A percentile compares a stretch with the other conserved stretches of the same genome.
Conservation (phyloP, 331 rosid species). For the Pyracantha coccinea region DNA sequence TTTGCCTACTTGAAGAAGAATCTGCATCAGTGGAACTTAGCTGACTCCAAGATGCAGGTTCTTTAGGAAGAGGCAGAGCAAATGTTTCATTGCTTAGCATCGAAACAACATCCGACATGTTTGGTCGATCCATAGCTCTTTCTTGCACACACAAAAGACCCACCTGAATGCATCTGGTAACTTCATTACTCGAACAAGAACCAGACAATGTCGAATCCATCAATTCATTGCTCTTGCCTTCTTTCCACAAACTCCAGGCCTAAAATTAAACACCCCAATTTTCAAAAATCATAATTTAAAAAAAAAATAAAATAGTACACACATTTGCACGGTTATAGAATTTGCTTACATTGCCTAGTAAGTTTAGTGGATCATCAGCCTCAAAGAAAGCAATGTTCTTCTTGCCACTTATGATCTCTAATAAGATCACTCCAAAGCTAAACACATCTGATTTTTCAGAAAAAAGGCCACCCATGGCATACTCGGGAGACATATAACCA, state of each 20-base stretch:
- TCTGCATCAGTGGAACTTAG: neutral
- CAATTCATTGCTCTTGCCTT: neutral
- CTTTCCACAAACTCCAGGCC: conserved; percentile 21
- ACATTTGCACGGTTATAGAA: neutral
- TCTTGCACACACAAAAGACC: conserved; percentile 18
- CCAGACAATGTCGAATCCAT: neutral
- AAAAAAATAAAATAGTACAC: neutral
- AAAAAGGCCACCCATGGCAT: conserved; percentile 10
- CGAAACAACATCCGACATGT: conserved; percentile 1
- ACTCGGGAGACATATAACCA: conserved; percentile 11
- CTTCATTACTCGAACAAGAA: conserved; percentile 6
- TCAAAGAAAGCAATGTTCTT: conserved; percentile 16
- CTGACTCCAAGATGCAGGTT: conserved; percentile 9
- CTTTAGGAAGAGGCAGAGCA: conserved; percentile 5
- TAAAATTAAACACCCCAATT: neutral
- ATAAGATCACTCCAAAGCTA: conserved; percentile 16
- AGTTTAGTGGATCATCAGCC: conserved; percentile 5
- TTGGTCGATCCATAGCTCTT: conserved; percentile 11
- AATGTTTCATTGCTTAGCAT: conserved; percentile 7
- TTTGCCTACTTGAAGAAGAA: conserved; percentile 17
- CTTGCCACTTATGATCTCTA: conserved; percentile 9
- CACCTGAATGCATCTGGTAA: neutral
- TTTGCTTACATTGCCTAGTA: conserved; percentile 9
- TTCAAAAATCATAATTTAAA: neutral
- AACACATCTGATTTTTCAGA: conserved; percentile 14